phyloP scores from a whole-genome alignment of 2,329 filamentous ascomycete species.

The Penicillium crustosum region DNA sequence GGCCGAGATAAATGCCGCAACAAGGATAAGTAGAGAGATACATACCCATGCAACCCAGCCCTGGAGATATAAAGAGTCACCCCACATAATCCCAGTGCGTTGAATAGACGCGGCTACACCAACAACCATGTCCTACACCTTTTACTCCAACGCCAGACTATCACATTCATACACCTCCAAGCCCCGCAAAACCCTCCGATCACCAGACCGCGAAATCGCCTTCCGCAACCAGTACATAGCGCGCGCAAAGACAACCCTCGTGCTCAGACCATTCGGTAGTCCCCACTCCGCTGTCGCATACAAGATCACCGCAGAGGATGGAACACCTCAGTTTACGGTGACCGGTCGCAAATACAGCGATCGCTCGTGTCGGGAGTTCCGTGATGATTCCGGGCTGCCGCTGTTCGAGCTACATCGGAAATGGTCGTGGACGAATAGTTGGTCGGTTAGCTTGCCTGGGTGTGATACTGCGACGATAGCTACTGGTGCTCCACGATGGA shows the following conservation, averaged over 20 bases:
- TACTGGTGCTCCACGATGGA: slow-evolving; percentile 10
- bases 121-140: slow-evolving; percentile 16
- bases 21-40: neutral
- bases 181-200: slow-evolving; percentile 18
- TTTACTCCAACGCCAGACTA: slow-evolving; percentile 22
- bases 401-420: slow-evolving; percentile 28
- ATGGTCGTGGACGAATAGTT: slow-evolving; percentile 10
- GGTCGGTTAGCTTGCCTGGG: slow-evolving; percentile 18
- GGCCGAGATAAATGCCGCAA: slow-evolving; percentile 8
- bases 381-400: slow-evolving; percentile 27
- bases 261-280: slow-evolving; percentile 19
- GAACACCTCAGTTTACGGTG: slow-evolving; percentile 19
- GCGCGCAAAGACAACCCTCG: slow-evolving; percentile 14
- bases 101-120: neutral
- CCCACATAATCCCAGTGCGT: neutral
- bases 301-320: slow-evolving; percentile 21
- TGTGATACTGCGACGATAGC: slow-evolving; percentile 12
- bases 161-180: slow-evolving; percentile 12
- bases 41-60: neutral
- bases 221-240: slow-evolving; percentile 24
- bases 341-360: slow-evolving; percentile 28
- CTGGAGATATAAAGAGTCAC: neutral
- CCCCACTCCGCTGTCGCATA: slow-evolving; percentile 21
- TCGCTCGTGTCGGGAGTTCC: slow-evolving; percentile 26
- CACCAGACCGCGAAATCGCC: slow-evolving; percentile 23